These are phyloP conservation scores for Clarireedia hainanense DNA, from an alignment of 2,329 filamentous ascomycete genomes.

Conservation along the genomic window DNA sequence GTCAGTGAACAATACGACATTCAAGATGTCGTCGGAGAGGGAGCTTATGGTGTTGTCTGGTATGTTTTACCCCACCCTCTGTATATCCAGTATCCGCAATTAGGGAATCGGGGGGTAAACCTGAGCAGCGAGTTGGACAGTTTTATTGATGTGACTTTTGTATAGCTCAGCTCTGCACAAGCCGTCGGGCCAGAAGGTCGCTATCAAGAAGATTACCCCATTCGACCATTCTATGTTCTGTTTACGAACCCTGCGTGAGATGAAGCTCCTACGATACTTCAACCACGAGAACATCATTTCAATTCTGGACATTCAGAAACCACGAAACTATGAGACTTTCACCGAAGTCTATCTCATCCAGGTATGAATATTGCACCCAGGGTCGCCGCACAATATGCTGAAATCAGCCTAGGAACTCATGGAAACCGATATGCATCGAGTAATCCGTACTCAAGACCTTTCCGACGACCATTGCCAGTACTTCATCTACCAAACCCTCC, in stretches of 20 bases:
- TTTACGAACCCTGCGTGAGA: slow-evolving; percentile 89
- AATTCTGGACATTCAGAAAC: slow-evolving; percentile 98
- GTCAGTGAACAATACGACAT: slow-evolving; percentile 99
- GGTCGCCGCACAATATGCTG: slow-evolving; percentile 1
- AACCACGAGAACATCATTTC: slow-evolving; percentile 99
- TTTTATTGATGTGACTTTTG: neutral
- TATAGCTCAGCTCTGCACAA: slow-evolving; percentile 91
- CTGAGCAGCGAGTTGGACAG: too few relatives aligned
- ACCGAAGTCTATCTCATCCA: slow-evolving; percentile 98
- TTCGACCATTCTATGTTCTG: slow-evolving; percentile 99
- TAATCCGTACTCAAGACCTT: slow-evolving; percentile 96
- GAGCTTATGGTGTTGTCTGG: slow-evolving; percentile 98
- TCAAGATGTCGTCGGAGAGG: slow-evolving; percentile 97
- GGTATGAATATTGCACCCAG: slow-evolving; percentile 41
- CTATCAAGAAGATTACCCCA: slow-evolving; percentile 99
- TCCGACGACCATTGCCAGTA: slow-evolving; percentile 99
- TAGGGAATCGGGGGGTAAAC: too few relatives aligned
- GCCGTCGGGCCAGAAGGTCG: slow-evolving; percentile 95
- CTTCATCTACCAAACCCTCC: slow-evolving; percentile 99
- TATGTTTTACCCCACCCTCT: slow-evolving; percentile 34
- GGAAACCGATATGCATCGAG: slow-evolving; percentile 99
- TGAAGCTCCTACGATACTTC: slow-evolving; percentile 98
- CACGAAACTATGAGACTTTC: slow-evolving; percentile 90
- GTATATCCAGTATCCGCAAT: too few relatives aligned
- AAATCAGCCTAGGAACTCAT: slow-evolving; percentile 68